A percentile compares a stretch with the other conserved stretches of the same genome.
Evolutionary conservation across 345 rosid species (phyloP).

Genomic region (Euphorbia peplus): DNA sequence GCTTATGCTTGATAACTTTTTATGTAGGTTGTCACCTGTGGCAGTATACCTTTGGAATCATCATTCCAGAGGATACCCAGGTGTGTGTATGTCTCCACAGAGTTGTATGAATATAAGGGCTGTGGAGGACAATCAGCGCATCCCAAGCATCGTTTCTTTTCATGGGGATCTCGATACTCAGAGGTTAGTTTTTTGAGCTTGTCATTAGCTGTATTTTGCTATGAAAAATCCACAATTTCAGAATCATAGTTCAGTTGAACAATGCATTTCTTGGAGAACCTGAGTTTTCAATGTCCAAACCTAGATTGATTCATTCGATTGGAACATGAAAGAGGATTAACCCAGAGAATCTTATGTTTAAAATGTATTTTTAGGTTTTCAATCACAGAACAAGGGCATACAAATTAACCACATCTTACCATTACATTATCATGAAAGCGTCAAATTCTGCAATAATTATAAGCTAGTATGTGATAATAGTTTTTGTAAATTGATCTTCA

Average conservation of each 20-base stretch:
- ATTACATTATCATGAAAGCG: background rate
- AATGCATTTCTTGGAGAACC: background rate
- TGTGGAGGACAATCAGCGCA: constrained; percentile 72
- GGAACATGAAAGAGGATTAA: background rate
- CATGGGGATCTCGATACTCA: constrained; percentile 84
- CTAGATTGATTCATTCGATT: background rate
- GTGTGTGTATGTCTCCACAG: constrained; percentile 80
- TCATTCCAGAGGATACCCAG: constrained; percentile 76
- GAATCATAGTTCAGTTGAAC: constrained; percentile 12
- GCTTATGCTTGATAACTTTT: constrained; percentile 1
- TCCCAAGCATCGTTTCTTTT: constrained; percentile 65
- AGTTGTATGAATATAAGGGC: constrained; percentile 73
- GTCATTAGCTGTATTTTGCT: background rate
- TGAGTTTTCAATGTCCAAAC: background rate
- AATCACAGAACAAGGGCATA: background rate
- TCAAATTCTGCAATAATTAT: background rate
- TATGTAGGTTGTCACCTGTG: constrained; percentile 90
- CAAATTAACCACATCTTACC: background rate
- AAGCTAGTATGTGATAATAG: background rate
- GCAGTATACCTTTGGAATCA: constrained; percentile 83
- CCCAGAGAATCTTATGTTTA: background rate
- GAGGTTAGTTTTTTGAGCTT: constrained; percentile 51
- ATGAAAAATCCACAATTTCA: background rate
- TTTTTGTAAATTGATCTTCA: too few species aligned
- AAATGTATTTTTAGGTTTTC: background rate